These are phyloP conservation scores for Pascua guehoae DNA, from an alignment of 1,284 basidiomycete genomes.

Conservation along the genomic window DNA sequence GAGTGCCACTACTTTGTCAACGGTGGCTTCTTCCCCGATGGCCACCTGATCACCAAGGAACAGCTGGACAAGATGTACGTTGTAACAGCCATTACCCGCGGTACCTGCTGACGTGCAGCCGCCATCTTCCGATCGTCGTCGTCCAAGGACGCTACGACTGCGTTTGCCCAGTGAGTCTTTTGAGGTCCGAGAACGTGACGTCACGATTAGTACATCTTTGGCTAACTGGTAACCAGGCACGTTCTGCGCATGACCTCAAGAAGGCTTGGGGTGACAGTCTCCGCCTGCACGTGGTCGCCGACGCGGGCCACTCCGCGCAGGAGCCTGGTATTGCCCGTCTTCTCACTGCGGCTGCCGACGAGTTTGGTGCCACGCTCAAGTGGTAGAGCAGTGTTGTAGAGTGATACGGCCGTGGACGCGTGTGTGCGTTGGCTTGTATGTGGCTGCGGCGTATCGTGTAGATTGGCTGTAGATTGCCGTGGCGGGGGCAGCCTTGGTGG, in stretches of 20 bases:
- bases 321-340: conserved; percentile 71
- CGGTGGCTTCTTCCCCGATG: conserved; percentile 81
- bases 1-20: conserved; percentile 92
- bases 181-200: neutral
- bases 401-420: no score
- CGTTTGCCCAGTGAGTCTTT: conserved; percentile 51
- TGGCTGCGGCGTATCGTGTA: no score
- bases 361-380: conserved; percentile 11
- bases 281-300: conserved; percentile 73
- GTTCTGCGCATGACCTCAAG: conserved; percentile 65
- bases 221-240: conserved; percentile 1
- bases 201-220: neutral
- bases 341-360: conserved; percentile 49
- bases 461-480: no score
- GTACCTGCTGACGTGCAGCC: conserved; percentile 52
- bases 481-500: no score
- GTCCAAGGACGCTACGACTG: conserved; percentile 69
- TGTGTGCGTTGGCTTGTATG: no score
- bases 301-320: conserved; percentile 83
- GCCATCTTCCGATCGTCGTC: conserved; percentile 76
- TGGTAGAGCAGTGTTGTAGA: conserved; percentile 7
- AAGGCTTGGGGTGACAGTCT: conserved; percentile 70
- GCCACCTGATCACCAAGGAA: conserved; percentile 76
- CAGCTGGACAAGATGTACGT: conserved; percentile 84
- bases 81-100: no score